Base-by-base conservation (phyloP, 2,329 filamentous ascomycete genomes). In the Tolypocladium ophioglossoides region DNA sequence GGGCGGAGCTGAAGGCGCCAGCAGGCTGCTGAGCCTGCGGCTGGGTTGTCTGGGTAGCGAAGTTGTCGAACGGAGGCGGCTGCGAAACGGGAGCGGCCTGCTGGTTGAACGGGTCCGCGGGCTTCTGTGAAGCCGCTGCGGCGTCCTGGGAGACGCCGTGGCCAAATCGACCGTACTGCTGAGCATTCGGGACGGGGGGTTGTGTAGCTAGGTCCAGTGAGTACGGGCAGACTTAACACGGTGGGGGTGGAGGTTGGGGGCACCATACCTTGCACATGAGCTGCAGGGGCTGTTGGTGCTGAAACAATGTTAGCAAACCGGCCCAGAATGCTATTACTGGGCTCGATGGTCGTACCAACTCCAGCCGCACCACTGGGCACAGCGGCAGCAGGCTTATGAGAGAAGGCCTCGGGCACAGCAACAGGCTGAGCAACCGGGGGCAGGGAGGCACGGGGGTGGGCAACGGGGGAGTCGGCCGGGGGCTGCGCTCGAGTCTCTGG, bases 401-500 rank as follows among this genome's bases (percentile, higher is more conserved):
- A 66, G 62, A 83, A 78, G 10, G 76, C 62, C 40, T 86, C 83
- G 16, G 80, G 74, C n/a, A 77, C 73, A 10, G 78, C 63, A 35
- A 78, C 71, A 20, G 79, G 71, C 57, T 83, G 79, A 22, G 75
- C 68, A 18, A 80, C 84, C 39, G 91, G 91, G 60, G 94, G 92
- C 30, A 97, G 79, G 14, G 92, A 88, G 58, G 94, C 86, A 63
- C 91, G 84, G 58, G 94, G 92, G 61, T 89, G 84, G 53, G 89
- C 80, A 58, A 92, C 83, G 38, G 94, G 94, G 20, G 94, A 96
- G 67, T 96, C 91, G 61, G 92, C 89, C 32, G 92, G 92, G 58
- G 92, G 91, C 67, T 96, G 92, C 60, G 89, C 85, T 65, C 92
- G 86, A 54, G 94, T 97, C 77, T 97, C 92, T 41, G 92, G 85